phyloP scores from a whole-genome alignment of 1,139 yeast genomes.

The Hemisphaericaspora subhashii region DNA sequence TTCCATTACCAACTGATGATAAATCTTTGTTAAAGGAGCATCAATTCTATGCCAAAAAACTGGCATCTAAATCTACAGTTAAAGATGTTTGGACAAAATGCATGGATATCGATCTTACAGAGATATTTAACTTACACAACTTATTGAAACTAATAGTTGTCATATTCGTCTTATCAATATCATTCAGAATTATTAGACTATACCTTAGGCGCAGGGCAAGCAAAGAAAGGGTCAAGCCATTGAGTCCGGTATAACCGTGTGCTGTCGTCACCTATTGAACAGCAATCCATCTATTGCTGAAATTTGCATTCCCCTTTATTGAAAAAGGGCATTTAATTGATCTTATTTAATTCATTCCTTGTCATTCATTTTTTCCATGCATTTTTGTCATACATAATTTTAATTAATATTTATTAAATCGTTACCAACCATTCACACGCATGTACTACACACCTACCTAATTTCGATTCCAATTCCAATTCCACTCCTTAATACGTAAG shows the following conservation, averaged over 20 bases:
- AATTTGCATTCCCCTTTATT: background rate
- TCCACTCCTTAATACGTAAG: too few species aligned
- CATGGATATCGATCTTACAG: background rate
- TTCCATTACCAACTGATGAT: conserved; percentile 24
- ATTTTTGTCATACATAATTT: too few species aligned
- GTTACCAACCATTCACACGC: too few species aligned
- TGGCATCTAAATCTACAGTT: background rate
- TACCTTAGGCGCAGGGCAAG: conserved; percentile 1
- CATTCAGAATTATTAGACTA: background rate
- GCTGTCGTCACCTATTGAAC: background rate
- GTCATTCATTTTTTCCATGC: too few species aligned
- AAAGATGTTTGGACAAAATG: background rate
- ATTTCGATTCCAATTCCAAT: too few species aligned
- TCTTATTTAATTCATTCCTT: too few species aligned
- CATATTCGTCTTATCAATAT: conserved; percentile 1
- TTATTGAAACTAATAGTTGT: background rate
- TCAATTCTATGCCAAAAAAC: conserved; percentile 23
- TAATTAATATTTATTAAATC: too few species aligned
- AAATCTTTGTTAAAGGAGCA: conserved; percentile 27
- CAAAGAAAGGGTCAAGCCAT: conserved; percentile 4
- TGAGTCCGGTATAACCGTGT: conserved; percentile 1
- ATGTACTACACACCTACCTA: too few species aligned
- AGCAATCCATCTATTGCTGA: background rate
- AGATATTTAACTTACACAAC: background rate
- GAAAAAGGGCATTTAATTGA: background rate